These are phyloP conservation scores for Micromonas commoda DNA, from an alignment of 139 green algal genomes.

Conservation along the genomic window DNA sequence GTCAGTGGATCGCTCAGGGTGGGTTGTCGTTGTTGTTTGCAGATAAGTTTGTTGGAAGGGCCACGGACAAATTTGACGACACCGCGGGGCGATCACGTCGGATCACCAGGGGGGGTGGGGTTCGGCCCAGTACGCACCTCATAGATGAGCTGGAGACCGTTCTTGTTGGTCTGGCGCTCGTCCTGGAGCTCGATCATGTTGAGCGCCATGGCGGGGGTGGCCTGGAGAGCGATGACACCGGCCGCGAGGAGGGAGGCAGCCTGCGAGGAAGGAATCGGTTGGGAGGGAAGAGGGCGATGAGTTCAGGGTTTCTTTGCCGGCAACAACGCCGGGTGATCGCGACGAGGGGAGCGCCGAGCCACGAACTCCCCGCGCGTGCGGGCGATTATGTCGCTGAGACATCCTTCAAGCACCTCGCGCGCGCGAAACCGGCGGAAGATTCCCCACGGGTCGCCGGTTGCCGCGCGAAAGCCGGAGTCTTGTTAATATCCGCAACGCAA, in stretches of 20 bases:
- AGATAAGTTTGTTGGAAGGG: too few relatives aligned
- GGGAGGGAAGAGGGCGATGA: neutral
- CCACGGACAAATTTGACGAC: neutral
- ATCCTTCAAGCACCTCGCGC: neutral
- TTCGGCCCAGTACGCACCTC: conserved; percentile 34
- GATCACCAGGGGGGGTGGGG: too few relatives aligned
- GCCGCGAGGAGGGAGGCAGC: conserved; percentile 23
- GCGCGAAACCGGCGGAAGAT: neutral
- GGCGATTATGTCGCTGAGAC: neutral
- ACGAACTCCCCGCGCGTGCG: neutral
- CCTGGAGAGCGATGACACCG: neutral
- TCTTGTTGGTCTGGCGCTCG: conserved; percentile 27
- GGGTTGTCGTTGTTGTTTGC: too few relatives aligned
- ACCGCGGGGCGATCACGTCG: neutral
- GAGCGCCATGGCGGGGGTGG: neutral
- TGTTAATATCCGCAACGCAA: neutral
- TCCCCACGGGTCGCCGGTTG: too few relatives aligned
- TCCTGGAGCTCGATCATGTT: conserved; percentile 1
- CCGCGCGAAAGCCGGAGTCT: too few relatives aligned
- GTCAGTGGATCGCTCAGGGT: too few relatives aligned
- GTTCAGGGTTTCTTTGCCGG: neutral
- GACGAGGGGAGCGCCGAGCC: too few relatives aligned
- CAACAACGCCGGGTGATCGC: neutral
- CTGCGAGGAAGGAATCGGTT: conserved; percentile 29
- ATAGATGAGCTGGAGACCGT: conserved; percentile 87